Evolutionary conservation across 371 early-diverging fungal genomes (phyloP).

Genomic region (Mucor irregularis): DNA sequence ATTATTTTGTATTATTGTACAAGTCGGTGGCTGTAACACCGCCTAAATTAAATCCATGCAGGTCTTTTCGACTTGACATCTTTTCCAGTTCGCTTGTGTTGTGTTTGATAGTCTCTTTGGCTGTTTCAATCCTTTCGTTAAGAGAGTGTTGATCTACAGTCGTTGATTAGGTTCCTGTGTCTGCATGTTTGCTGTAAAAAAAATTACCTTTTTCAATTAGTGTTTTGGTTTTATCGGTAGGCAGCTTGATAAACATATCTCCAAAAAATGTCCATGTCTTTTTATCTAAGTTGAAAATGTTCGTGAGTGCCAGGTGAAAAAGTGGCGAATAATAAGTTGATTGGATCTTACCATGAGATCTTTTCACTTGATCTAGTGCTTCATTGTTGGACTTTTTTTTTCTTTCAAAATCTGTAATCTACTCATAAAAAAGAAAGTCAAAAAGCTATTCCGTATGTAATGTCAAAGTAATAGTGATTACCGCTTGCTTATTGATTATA

Average conservation of each 20-base stretch:
- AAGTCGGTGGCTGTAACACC: conserved; percentile 43
- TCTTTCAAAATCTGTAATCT: conserved; percentile 66
- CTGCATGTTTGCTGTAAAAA: too few relatives aligned
- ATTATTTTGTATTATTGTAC: conserved; percentile 21
- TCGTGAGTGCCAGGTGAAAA: neutral
- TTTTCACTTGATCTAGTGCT: conserved; percentile 54
- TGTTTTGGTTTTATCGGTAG: conserved; percentile 34
- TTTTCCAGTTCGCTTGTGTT: conserved; percentile 45
- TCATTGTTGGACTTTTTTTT: conserved; percentile 62
- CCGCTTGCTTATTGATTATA: conserved; percentile 60
- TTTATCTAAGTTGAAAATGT: conserved; percentile 35
- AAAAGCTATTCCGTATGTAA: neutral
- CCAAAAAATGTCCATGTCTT: conserved; percentile 68
- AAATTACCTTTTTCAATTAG: conserved; percentile 47
- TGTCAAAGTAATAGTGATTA: conserved; percentile 14
- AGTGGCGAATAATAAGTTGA: conserved; percentile 1
- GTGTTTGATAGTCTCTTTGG: conserved; percentile 46
- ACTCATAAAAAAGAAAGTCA: neutral
- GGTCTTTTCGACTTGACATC: conserved; percentile 48
- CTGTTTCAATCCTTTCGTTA: conserved; percentile 41
- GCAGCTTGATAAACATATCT: conserved; percentile 65
- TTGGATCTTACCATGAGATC: conserved; percentile 10
- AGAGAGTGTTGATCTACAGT: conserved; percentile 44
- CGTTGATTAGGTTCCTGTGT: neutral
- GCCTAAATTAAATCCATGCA: conserved; percentile 45